Evolutionary conservation across 1,284 basidiomycete species (phyloP), one percentile per base, ranked within the genome.

Genomic region (Trametes hirsuta): DNA sequence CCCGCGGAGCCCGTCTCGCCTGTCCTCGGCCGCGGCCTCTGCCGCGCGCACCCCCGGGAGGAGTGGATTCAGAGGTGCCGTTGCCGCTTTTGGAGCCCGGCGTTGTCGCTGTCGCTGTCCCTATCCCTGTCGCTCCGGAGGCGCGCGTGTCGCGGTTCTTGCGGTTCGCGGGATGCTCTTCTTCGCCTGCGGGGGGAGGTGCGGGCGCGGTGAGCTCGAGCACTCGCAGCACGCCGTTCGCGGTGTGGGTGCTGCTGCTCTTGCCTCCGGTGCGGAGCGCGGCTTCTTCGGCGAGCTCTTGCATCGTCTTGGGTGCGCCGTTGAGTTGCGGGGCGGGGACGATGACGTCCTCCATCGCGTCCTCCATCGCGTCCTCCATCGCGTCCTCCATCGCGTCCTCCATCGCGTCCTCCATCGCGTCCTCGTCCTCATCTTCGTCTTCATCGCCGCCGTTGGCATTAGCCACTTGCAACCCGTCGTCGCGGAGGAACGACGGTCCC

Each of bases 271-370:
- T 62, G 41, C 48, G 67, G 36, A 53, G 66, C 14, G 72, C 74
- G 22, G 72, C 68, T 46, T 66, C 81, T 63, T 86, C 84, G 12
- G 87, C 89, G 40, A 91, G 77, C 66, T 90, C 82, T 25, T 79
- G 79, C 86, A 92, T 87, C 15, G 85, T 83, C 72, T 82, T 86
- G 15, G 85, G 86, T 9, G 71, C 70, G 34, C 70, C 68, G 34
- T 58, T 66, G 45, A 46, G 44, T 30, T 35, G 53, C 35, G 58
- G 60, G 9, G 55, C 45, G 24, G 62, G 63, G 36, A 15, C 11
- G 47, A 14, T 18, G n/a, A 21, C 47, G 36, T 39, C 36, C 3
- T 67, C 67, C 50, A 74, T 74, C 18, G 18, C 73, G 62, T 77
- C 78, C 64, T 70, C 71, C 54, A 72, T 74, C 53, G 47, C 42